Conservation (phyloP, 495 filamentous ascomycete species). For the Tirmania nivea region DNA sequence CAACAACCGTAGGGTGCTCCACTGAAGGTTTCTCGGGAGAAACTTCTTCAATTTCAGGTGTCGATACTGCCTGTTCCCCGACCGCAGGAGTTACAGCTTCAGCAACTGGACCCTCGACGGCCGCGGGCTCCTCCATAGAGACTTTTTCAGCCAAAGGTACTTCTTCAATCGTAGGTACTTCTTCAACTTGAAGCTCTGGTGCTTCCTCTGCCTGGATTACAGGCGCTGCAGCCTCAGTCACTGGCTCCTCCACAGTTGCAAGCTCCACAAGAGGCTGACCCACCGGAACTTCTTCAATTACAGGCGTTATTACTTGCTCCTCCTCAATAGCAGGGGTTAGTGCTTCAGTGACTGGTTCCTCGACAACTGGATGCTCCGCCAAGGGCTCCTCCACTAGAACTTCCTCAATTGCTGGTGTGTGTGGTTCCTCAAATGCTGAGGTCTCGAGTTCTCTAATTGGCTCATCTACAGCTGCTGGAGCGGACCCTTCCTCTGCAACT, state of each 20-base stretch:
- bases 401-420: neutral
- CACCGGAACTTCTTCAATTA: neutral
- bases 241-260: neutral
- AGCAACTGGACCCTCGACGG: neutral
- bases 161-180: neutral
- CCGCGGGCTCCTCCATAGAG: neutral
- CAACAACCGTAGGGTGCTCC: neutral
- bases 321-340: neutral
- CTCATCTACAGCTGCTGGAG: neutral
- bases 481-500: neutral
- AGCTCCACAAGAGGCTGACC: neutral
- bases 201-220: neutral
- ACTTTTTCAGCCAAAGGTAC: neutral
- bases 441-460: neutral
- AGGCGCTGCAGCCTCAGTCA: neutral
- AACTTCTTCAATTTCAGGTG: neutral
- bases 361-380: neutral
- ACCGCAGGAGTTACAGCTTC: neutral
- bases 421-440: neutral
- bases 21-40: neutral
- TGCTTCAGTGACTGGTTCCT: neutral
- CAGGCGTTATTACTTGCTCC: neutral
- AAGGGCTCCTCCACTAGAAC: neutral
- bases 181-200: neutral
- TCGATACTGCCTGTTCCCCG: neutral